Evolutionary conservation across 257 asterid species (phyloP), one percentile per base, ranked within the genome.

Genomic region (Agastache rugosa): DNA sequence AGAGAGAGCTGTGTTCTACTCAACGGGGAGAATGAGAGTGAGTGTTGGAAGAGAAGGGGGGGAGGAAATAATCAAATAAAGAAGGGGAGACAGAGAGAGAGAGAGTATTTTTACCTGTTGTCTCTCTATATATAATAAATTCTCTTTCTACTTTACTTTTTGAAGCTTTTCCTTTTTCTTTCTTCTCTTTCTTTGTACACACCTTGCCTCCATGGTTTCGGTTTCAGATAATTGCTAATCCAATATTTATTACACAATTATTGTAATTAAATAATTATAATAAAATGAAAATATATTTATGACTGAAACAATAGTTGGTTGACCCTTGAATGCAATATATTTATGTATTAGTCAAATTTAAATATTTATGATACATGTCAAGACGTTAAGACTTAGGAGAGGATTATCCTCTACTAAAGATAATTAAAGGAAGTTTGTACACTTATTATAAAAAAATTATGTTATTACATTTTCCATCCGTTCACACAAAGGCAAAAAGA

Each of bases 61-160:
- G 66, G 44, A 23, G 11, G 59, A 37, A 53, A 50, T 66, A 59
- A 65, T 50, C 58, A 50, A 50, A 50, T 50, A 23, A 2, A 11
- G n/a, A 47, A 76, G 50, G 0, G 42, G 69, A 41, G 53, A 15
- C 60, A 59, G 37, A 68, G 45, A 63, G 37, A 34, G 39, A 7
- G 23, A 22, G 54, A 20, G 12, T 10, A 53, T 35, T 31, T 16
- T 27, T 16, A 14, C 27, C 17, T 6, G 0, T 3, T 68, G 67
- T 67, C 73, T 67, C 80, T 60, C 73, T 74, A 31, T 67, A 63
- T 34, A 75, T 75, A 58, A 31, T 68, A 53, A 53, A 51, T 53
- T 62, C 68, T 75, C 51, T 63, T 68, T 72, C 53, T 35, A 47
- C 83, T 75, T 80, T 80, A 51, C 80, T 79, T 81, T 77, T 71